phyloP scores from a whole-genome alignment of 495 filamentous ascomycete genomes.

The Aspergillus taichungensis region DNA sequence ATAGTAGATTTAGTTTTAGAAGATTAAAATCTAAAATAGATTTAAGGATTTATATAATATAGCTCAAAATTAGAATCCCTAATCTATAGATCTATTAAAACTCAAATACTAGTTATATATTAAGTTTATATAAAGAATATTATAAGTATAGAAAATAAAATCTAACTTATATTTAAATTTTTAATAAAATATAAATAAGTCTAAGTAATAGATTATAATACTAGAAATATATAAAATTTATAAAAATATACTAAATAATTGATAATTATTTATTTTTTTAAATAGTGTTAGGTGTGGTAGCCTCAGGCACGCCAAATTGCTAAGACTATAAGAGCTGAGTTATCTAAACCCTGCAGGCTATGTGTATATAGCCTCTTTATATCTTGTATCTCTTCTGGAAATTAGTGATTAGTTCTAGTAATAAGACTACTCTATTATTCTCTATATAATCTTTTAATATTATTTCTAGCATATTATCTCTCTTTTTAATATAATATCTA shows the following conservation, averaged over 20 bases:
- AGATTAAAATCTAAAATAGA: not conserved
- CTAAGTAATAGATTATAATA: not conserved
- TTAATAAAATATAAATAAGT: not conserved
- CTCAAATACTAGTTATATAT: too few species aligned
- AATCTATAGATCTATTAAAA: not conserved
- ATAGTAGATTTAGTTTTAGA: not conserved
- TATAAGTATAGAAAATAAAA: too few species aligned
- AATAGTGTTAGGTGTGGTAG: too few species aligned
- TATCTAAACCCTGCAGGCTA: not conserved
- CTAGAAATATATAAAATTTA: not conserved
- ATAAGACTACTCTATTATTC: too few species aligned
- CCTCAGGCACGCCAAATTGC: too few species aligned
- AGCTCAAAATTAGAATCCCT: too few species aligned
- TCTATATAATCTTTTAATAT: not conserved
- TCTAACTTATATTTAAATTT: too few species aligned
- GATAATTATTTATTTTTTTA: not conserved
- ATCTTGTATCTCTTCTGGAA: too few species aligned
- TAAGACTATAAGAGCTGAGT: not conserved
- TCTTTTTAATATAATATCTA: not conserved
- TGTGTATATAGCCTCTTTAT: too few species aligned
- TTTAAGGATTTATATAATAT: not conserved
- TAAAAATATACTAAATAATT: not conserved
- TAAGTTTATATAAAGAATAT: too few species aligned
- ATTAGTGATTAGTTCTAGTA: too few species aligned
- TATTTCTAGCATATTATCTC: not conserved